phyloP scores from a whole-genome alignment of 495 filamentous ascomycete species.

The Neurospora africana region DNA sequence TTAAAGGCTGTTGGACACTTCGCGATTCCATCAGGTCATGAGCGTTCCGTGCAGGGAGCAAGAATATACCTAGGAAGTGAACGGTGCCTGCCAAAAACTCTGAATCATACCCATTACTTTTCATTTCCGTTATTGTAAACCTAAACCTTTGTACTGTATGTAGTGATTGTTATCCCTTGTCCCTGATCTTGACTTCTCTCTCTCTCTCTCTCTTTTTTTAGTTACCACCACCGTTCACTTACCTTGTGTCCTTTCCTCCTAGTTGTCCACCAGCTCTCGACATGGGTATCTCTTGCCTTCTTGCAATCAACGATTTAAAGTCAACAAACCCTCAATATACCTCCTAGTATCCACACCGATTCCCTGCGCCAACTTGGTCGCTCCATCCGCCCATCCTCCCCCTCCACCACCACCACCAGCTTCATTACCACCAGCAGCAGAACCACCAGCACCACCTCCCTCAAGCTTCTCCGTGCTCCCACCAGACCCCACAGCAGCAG shows the following conservation, averaged over 20 bases:
- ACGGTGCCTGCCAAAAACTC: too few relatives aligned
- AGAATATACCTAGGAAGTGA: too few relatives aligned
- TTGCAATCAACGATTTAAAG: slow-evolving; percentile 50
- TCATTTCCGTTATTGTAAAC: too few relatives aligned
- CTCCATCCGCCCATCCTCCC: slow-evolving; percentile 45
- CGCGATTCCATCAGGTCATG: too few relatives aligned
- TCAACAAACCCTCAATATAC: slow-evolving; percentile 78
- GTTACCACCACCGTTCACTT: neutral
- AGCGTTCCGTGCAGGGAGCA: too few relatives aligned
- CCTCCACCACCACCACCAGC: neutral
- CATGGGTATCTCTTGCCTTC: neutral
- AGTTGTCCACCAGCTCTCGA: neutral
- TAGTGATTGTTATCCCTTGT: neutral
- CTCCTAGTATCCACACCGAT: slow-evolving; percentile 77
- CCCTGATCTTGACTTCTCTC: neutral
- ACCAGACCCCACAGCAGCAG: neutral
- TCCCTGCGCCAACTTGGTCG: slow-evolving; percentile 65
- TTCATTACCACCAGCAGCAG: neutral
- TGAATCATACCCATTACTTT: too few relatives aligned
- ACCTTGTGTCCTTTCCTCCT: neutral
- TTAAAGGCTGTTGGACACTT: too few relatives aligned
- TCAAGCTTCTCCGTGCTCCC: too few relatives aligned
- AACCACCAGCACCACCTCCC: too few relatives aligned
- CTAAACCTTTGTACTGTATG: too few relatives aligned
- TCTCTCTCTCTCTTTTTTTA: too few relatives aligned